Percentiles rank a stretch among this genome's conserved stretches.
These are phyloP conservation scores for Taphrina confusa DNA, from an alignment of 1,139 yeast species.

Conservation along the genomic window DNA sequence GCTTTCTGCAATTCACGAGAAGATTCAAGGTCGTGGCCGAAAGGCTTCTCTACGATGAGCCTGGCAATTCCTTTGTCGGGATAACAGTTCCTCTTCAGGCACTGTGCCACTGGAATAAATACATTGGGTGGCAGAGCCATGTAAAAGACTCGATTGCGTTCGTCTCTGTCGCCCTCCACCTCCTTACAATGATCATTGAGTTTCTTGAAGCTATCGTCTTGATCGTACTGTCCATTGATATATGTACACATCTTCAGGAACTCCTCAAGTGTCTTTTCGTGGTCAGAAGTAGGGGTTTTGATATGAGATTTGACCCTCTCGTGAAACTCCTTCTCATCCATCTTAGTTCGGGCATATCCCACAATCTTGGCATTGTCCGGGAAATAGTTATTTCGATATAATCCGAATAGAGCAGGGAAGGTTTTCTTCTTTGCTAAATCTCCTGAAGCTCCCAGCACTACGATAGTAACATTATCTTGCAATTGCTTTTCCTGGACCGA, in stretches of 20 bases:
- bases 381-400: conserved; percentile 73
- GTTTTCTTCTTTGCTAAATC: conserved; percentile 97
- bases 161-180: conserved; percentile 53
- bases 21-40: conserved; percentile 84
- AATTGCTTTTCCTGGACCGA: conserved; percentile 9
- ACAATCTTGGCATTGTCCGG: conserved; percentile 70
- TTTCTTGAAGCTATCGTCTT: conserved; percentile 66
- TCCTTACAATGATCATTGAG: conserved; percentile 59
- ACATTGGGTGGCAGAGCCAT: conserved; percentile 94
- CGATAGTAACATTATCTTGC: conserved; percentile 51
- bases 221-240: conserved; percentile 76
- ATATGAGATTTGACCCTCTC: conserved; percentile 65
- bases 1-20: conserved; percentile 73
- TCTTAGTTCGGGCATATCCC: conserved; percentile 87
- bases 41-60: conserved; percentile 93
- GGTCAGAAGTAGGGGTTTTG: conserved; percentile 58
- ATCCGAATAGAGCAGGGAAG: conserved; percentile 51
- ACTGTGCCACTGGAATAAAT: conserved; percentile 73
- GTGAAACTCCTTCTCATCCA: conserved; percentile 66
- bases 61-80: conserved; percentile 70
- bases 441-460: conserved; percentile 95
- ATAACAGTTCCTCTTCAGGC: conserved; percentile 69
- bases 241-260: conserved; percentile 69
- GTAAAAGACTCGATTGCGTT: conserved; percentile 67
- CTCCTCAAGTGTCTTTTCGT: conserved; percentile 49